Evolutionary conservation across 352 stramenopile genomes (phyloP).

Genomic region (Aphanomyces stellatus): DNA sequence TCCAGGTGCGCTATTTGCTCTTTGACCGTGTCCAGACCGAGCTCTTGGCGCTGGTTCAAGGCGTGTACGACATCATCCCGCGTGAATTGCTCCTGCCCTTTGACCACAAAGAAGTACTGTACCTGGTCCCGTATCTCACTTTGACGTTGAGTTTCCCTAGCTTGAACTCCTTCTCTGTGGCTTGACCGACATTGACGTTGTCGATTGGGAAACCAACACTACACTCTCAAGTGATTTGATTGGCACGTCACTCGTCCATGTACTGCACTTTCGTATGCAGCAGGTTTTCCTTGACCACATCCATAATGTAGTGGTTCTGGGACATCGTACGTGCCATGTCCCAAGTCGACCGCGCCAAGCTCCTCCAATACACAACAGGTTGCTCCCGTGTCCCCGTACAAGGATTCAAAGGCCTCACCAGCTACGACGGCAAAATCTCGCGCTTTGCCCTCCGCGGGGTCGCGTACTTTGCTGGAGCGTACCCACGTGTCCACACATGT

Average conservation of each 20-base stretch:
- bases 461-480: conserved; percentile 45
- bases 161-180: conserved; percentile 94
- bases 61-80: conserved; percentile 96
- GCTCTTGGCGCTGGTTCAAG: conserved; percentile 86
- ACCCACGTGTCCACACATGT: conserved; percentile 73
- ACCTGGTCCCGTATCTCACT: conserved; percentile 64
- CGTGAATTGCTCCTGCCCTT: conserved; percentile 91
- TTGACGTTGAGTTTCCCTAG: not conserved
- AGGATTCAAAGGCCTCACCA: conserved; percentile 74
- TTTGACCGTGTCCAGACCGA: conserved; percentile 86
- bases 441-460: conserved; percentile 56
- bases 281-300: not conserved
- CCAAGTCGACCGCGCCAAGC: conserved; percentile 63
- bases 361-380: conserved; percentile 82
- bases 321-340: conserved; percentile 44
- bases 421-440: conserved; percentile 76
- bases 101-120: conserved; percentile 92
- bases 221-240: conserved; percentile 43
- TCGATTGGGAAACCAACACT: conserved; percentile 89
- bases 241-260: conserved; percentile 36
- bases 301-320: conserved; percentile 76
- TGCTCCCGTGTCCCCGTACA: conserved; percentile 77
- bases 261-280: conserved; percentile 25
- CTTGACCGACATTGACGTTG: conserved; percentile 88
- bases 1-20: conserved; percentile 90